A percentile compares a stretch with the other conserved stretches of the same genome.
Evolutionary conservation across 2,329 filamentous ascomycete genomes (phyloP).

Genomic region (Penicillium sp.): DNA sequence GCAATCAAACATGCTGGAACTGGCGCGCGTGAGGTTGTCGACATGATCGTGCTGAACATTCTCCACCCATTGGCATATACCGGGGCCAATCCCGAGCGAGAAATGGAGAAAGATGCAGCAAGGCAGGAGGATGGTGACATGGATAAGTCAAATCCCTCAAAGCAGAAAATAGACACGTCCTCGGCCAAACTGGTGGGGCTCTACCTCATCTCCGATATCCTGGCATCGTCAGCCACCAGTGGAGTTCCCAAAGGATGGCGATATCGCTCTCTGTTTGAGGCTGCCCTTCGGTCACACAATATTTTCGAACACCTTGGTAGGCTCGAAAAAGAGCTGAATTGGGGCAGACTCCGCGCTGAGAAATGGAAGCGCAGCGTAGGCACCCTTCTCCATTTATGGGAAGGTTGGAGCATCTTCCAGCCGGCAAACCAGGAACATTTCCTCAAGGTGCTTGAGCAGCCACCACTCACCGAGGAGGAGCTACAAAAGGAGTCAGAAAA

Average conservation of each 20-base stretch:
- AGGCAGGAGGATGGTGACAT: constrained; percentile 45
- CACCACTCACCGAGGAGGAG: constrained; percentile 61
- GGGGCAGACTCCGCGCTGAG: constrained; percentile 81
- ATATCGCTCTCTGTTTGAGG: constrained; percentile 80
- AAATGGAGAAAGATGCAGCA: constrained; percentile 38
- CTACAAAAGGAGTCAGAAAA: constrained; percentile 52
- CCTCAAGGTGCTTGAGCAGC: constrained; percentile 72
- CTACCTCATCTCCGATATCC: constrained; percentile 79
- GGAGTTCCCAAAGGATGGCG: constrained; percentile 85
- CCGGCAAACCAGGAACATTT: constrained; percentile 75
- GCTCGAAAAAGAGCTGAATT: constrained; percentile 72
- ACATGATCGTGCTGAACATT: constrained; percentile 83
- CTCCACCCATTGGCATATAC: constrained; percentile 76
- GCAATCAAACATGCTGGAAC: constrained; percentile 84
- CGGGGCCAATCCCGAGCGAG: constrained; percentile 66
- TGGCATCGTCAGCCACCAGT: constrained; percentile 76
- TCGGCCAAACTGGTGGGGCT: constrained; percentile 78
- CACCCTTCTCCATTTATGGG: constrained; percentile 72
- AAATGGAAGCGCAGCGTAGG: constrained; percentile 82
- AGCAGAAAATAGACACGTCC: constrained; percentile 67
- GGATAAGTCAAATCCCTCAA: constrained; percentile 40
- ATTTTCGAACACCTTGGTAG: constrained; percentile 78
- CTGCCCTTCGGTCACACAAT: constrained; percentile 68
- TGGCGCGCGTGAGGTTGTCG: constrained; percentile 89
- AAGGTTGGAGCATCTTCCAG: constrained; percentile 71